Evolutionary conservation across 345 rosid genomes (phyloP).

Genomic region (Microthlaspi erraticum): DNA sequence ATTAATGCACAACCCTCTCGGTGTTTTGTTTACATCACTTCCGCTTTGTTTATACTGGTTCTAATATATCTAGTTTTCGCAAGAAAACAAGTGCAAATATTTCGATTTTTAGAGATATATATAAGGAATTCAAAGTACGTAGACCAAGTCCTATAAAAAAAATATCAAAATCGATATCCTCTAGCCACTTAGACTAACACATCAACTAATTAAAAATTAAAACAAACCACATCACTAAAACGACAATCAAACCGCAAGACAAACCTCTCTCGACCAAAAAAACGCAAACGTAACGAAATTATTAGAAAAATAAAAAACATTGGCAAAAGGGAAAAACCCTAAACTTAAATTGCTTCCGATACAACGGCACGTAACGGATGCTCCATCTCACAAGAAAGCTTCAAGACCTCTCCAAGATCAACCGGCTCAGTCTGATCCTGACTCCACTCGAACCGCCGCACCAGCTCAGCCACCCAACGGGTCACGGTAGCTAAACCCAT

Average conservation of each 20-base stretch:
- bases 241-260: slow-evolving; percentile 20
- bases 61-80: slow-evolving; percentile 25
- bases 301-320: not conserved
- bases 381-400: slow-evolving; percentile 94
- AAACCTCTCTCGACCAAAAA: slow-evolving; percentile 11
- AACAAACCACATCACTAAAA: slow-evolving; percentile 7
- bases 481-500: slow-evolving; percentile 68
- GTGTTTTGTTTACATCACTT: slow-evolving; percentile 32
- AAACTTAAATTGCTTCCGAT: slow-evolving; percentile 31
- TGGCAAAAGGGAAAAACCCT: slow-evolving; percentile 34
- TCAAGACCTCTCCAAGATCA: slow-evolving; percentile 70
- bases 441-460: slow-evolving; percentile 61
- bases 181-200: not conserved
- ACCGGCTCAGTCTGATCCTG: slow-evolving; percentile 51
- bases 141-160: slow-evolving; percentile 6
- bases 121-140: not conserved
- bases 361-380: slow-evolving; percentile 63
- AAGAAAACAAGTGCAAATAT: slow-evolving; percentile 33
- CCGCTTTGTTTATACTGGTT: slow-evolving; percentile 1
- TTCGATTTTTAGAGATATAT: slow-evolving; percentile 11
- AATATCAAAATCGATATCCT: slow-evolving; percentile 8
- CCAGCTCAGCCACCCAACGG: slow-evolving; percentile 85
- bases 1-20: slow-evolving; percentile 26
- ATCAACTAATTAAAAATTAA: not conserved
- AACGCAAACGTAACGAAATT: not conserved